phyloP scores from a whole-genome alignment of 2,329 filamentous ascomycete species.

The Tricladium varicosporioides region DNA sequence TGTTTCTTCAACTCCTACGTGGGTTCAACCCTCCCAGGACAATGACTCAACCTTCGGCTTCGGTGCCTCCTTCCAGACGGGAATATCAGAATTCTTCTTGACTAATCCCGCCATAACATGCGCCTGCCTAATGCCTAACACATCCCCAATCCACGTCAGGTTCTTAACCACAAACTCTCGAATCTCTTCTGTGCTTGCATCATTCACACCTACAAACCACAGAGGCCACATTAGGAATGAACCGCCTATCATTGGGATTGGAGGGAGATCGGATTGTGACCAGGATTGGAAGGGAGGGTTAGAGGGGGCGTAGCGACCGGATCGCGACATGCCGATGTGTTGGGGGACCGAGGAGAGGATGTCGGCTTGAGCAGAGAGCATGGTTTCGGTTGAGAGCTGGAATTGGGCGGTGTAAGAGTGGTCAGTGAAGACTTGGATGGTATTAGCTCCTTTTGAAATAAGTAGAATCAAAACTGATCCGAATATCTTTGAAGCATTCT shows the following conservation, averaged over 20 bases:
- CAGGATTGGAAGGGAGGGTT: not conserved
- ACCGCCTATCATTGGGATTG: conserved; percentile 17
- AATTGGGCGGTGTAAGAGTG: conserved; percentile 23
- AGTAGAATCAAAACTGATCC: too few relatives aligned
- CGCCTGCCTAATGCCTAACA: conserved; percentile 28
- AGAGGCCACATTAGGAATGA: conserved; percentile 32
- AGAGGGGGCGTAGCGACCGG: not conserved
- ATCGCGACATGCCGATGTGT: conserved; percentile 14
- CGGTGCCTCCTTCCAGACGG: not conserved
- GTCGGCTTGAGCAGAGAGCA: conserved; percentile 19
- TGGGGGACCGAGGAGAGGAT: conserved; percentile 27
- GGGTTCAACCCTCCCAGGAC: too few relatives aligned
- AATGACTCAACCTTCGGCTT: too few relatives aligned
- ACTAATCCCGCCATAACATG: conserved; percentile 20
- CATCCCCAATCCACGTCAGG: conserved; percentile 21
- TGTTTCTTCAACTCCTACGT: too few relatives aligned
- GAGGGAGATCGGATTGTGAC: not conserved
- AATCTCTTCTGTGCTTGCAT: conserved; percentile 12
- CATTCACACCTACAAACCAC: conserved; percentile 25
- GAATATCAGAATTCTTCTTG: conserved; percentile 2
- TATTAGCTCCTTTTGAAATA: too few relatives aligned
- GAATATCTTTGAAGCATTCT: too few relatives aligned
- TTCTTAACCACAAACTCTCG: conserved; percentile 23
- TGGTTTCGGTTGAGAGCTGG: conserved; percentile 22
- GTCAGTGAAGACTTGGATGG: conserved; percentile 10